Evolutionary conservation across 371 early-diverging fungal genomes (phyloP), one percentile per base, ranked within the genome.

Genomic region (Apophysomyces elegans): DNA sequence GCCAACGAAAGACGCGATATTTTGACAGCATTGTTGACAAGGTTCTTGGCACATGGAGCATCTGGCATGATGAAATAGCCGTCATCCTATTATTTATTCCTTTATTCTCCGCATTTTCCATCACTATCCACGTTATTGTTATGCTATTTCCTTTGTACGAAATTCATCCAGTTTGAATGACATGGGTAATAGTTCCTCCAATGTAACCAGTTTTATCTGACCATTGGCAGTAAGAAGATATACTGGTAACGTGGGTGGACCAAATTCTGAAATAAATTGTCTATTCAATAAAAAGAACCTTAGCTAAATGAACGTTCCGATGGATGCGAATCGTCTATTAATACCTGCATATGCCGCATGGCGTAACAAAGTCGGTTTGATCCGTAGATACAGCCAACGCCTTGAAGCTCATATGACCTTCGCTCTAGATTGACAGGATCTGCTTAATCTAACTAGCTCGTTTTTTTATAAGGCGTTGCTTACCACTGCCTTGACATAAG

Each of bases 211-310:
- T 63, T 80, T 71, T 62, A 75, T 71, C 38, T 83, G 80, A 46
- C 90, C 85, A 18, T 83, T 76, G 45, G 71, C 68, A 47, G 86
- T 90, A 64, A 86, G 60, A n/a, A 86, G 70, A 62, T 78, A 84
- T 37, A 92, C 87, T 21, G 84, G 79, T 58, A 88, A 64, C 26
- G 84, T 76, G 57, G 80, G 81, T 37, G 74, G 62, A 39, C 87
- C 90, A 70, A 90, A 93, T 76, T 94, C 93, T 35, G 86, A 84
- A 79, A 94, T 85, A 68, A 91, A 91, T 86, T 94, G 93, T 74
- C 87, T 86, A 3, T 26, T 26, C 32, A 3, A 3, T 26, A 26
- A 26, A 26, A 70, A 38, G 36, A 38, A 46, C 21, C n/a, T 13
- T n/a, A 21, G 39, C 13, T 45, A 47, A 14, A n/a, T 50, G 12